Evolutionary conservation across 2,329 filamentous ascomycete genomes (phyloP).

Genomic region (Xylaria sp.): DNA sequence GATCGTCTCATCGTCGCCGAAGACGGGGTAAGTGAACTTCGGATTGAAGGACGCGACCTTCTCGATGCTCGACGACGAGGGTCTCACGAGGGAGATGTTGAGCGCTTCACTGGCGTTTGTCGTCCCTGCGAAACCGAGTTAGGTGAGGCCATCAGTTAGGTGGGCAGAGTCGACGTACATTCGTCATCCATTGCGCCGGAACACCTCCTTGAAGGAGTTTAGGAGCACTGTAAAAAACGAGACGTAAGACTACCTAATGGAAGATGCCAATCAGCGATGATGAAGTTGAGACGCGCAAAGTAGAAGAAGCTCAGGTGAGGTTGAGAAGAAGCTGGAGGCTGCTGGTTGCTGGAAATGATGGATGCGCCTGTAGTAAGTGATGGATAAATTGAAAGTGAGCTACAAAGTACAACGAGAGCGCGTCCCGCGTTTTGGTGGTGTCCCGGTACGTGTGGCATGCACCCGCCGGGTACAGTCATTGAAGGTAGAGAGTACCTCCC

Average conservation of each 20-base stretch:
- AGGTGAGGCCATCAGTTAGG: neutral
- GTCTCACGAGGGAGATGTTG: slow-evolving; percentile 44
- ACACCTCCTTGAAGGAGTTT: neutral
- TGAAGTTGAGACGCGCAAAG: neutral
- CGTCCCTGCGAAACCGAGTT: slow-evolving; percentile 43
- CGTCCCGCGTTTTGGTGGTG: too few species aligned
- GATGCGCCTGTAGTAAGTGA: neutral
- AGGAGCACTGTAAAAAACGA: neutral
- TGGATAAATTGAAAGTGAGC: too few species aligned
- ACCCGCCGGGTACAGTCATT: too few species aligned
- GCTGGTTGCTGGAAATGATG: neutral
- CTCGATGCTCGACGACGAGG: slow-evolving; percentile 38
- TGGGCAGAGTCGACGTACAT: slow-evolving; percentile 20
- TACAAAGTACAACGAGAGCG: too few species aligned
- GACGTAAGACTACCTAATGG: too few species aligned
- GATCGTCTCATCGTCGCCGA: slow-evolving; percentile 86
- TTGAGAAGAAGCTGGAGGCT: neutral
- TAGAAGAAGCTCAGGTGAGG: neutral
- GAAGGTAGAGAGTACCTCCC: too few species aligned
- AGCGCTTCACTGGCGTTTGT: slow-evolving; percentile 57
- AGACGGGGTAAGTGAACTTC: slow-evolving; percentile 84
- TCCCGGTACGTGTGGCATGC: too few species aligned
- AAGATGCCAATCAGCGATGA: neutral
- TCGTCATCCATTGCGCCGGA: slow-evolving; percentile 28
- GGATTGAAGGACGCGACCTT: slow-evolving; percentile 70